Base-by-base conservation (phyloP, 495 filamentous ascomycete species). In the Gamarada debralockiae region DNA sequence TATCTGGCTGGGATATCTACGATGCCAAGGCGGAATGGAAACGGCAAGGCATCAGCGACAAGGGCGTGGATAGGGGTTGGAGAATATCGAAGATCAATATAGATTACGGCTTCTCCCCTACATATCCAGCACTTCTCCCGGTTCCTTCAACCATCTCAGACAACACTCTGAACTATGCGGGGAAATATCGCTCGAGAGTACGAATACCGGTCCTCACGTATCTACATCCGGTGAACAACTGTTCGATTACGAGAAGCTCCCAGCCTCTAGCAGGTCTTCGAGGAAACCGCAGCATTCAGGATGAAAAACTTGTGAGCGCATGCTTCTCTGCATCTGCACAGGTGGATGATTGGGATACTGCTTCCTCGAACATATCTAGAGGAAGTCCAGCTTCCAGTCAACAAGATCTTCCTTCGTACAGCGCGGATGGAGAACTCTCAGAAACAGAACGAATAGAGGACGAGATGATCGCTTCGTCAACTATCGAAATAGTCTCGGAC, bases 141-240 rank as follows among this genome's bases (percentile, higher is more conserved):
- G 89, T 97, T 15, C 93, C 93, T 18, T 81, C 84, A 25, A 78
- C 81, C 41, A 95, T 99, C 59, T 97, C 93, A 36, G 93, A 99
- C 69, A 97, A 92, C 58, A 90, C 90, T 39, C 80, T 99, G 49
- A 96, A 95, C 55, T 96, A 99, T 64, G 95, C 92, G 10, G 87
- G 87, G 54, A 75, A 78, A 52, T 97, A 92, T 70, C 85, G 93
- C 29, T 97, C 93, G 0, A 79, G 90, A 44, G 82, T 83, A 41
- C 82, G 93, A 52, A 89, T 99, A 69, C 93, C 93, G 15, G 86
- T 84, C 8, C 73, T 97, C 31, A 87, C 89, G 25, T 99, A 99
- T 65, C 79, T 96, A 10, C 93, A 99, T 67, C 90, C 93, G 1
- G 77, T 97, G 52, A 99, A 97, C 68, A 95, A 95, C 65, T 97